Conservation (phyloP, 1,284 basidiomycete species). For the Acaromyces ingoldii region DNA sequence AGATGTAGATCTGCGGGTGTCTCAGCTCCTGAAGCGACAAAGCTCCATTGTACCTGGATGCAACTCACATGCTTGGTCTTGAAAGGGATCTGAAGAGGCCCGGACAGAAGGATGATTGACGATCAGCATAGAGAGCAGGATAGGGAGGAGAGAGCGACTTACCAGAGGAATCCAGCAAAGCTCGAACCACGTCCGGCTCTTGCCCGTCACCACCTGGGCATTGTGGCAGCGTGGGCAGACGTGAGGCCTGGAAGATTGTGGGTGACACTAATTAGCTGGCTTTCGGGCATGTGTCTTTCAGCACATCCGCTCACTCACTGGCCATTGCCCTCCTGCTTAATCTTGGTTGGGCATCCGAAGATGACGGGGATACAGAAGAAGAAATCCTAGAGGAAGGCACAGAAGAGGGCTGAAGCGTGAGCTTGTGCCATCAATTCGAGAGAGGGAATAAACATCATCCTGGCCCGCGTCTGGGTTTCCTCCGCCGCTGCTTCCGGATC, state of each 20-base stretch:
- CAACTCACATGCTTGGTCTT: background rate
- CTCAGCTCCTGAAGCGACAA: conserved; percentile 9
- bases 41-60: conserved; percentile 5
- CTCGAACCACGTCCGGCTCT: conserved; percentile 46
- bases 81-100: conserved; percentile 8
- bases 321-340: conserved; percentile 45
- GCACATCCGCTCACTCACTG: conserved; percentile 5
- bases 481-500: too few species aligned
- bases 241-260: conserved; percentile 15
- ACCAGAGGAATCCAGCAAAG: conserved; percentile 47
- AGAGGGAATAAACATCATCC: too few species aligned
- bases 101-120: background rate
- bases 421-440: too few species aligned
- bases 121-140: background rate
- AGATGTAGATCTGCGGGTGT: conserved; percentile 39
- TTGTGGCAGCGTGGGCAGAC: conserved; percentile 49
- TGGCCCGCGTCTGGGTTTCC: too few species aligned
- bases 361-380: conserved; percentile 33
- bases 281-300: too few species aligned
- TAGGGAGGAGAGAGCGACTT: background rate
- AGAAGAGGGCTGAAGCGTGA: too few species aligned
- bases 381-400: too few species aligned
- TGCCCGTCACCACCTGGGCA: conserved; percentile 43
- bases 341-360: conserved; percentile 47
- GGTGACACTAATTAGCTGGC: too few species aligned